Evolutionary conservation across 2,329 filamentous ascomycete genomes (phyloP).

Genomic region (Onygenales sp.): DNA sequence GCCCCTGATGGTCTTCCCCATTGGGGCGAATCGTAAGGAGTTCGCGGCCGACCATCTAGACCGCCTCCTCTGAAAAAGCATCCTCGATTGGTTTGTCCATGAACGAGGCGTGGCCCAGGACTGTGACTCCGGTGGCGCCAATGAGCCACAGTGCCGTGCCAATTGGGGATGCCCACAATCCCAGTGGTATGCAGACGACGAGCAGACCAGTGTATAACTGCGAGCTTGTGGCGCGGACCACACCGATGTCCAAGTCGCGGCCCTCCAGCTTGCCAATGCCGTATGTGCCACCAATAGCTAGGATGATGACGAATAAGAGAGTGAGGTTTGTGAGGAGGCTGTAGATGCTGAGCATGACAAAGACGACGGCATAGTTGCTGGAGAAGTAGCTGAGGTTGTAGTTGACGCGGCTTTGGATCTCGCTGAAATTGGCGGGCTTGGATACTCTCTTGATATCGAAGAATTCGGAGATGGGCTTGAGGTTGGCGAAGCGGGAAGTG

Average conservation of each 20-base stretch:
- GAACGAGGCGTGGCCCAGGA: conserved; percentile 87
- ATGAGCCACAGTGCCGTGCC: conserved; percentile 87
- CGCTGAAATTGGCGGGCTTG: conserved; percentile 83
- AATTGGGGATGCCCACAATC: conserved; percentile 76
- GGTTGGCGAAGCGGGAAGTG: conserved; percentile 77
- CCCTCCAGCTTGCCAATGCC: conserved; percentile 85
- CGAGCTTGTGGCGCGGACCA: conserved; percentile 72
- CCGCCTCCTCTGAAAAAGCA: conserved; percentile 99
- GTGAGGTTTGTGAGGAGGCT: conserved; percentile 78
- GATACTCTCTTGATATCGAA: conserved; percentile 91
- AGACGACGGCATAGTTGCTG: conserved; percentile 93
- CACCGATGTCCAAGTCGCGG: conserved; percentile 76
- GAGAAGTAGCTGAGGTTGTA: conserved; percentile 97
- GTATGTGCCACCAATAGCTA: conserved; percentile 79
- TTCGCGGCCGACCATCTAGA: conserved; percentile 99
- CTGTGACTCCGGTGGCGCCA: conserved; percentile 85
- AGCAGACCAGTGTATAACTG: conserved; percentile 90
- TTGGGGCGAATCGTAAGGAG: conserved; percentile 82
- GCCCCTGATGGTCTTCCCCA: conserved; percentile 99
- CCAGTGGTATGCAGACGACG: conserved; percentile 72
- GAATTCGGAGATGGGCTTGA: conserved; percentile 86
- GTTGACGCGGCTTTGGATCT: conserved; percentile 86
- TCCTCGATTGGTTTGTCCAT: conserved; percentile 99
- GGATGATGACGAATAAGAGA: conserved; percentile 84
- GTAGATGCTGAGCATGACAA: conserved; percentile 93